phyloP scores from a whole-genome alignment of 2,329 filamentous ascomycete genomes.

The Xylaria polymorpha region DNA sequence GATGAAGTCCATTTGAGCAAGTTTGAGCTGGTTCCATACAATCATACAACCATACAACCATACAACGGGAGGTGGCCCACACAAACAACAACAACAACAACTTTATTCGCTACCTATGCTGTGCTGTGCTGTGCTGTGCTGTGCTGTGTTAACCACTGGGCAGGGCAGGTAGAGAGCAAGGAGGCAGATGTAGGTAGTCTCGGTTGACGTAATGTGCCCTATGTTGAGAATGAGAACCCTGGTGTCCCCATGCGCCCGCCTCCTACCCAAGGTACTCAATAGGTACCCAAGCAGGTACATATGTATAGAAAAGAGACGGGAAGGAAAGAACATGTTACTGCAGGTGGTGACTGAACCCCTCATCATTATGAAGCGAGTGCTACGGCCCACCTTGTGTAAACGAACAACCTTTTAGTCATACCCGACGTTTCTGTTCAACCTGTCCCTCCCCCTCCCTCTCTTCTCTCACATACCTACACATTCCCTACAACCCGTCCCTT shows the following conservation, averaged over 20 bases:
- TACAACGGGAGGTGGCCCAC: conserved; percentile 15
- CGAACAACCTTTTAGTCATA: background rate
- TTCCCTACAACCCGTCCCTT: background rate
- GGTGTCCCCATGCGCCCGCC: conserved; percentile 7
- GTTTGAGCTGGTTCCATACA: conserved; percentile 46
- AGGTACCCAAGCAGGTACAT: too few species aligned
- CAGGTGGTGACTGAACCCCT: background rate
- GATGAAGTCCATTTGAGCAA: conserved; percentile 45
- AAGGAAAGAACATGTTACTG: background rate
- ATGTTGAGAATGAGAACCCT: conserved; percentile 26
- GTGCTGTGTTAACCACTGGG: too few species aligned
- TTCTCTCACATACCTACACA: background rate
- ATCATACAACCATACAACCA: too few species aligned
- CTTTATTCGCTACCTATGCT: conserved; percentile 23
- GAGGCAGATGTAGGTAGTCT: background rate
- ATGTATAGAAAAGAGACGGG: background rate
- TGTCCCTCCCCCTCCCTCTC: background rate
- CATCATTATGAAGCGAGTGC: conserved; percentile 1
- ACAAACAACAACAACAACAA: conserved; percentile 1
- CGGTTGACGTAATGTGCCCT: conserved; percentile 5
- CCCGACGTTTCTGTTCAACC: background rate
- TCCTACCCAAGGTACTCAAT: background rate
- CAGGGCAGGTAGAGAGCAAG: too few species aligned
- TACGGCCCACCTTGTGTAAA: background rate
- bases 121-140: too few species aligned